Conservation (phyloP, 2,329 filamentous ascomycete genomes). For the Fusarium algeriense region DNA sequence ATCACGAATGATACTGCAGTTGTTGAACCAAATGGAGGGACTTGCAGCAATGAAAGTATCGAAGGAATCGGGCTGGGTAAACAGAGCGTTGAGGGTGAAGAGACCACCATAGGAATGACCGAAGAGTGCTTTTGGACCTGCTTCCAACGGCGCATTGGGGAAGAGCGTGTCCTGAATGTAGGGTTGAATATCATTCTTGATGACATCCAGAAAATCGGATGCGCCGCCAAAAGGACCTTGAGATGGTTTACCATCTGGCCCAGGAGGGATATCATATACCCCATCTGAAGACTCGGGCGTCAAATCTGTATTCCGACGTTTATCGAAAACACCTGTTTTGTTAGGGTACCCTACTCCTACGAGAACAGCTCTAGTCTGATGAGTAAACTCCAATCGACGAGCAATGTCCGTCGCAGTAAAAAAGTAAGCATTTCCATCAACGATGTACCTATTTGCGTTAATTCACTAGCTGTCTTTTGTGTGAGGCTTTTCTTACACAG, state of each 20-base stretch:
- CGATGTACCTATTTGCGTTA: slow-evolving; percentile 46
- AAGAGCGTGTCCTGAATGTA: slow-evolving; percentile 46
- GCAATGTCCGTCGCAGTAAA: slow-evolving; percentile 49
- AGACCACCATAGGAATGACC: slow-evolving; percentile 64
- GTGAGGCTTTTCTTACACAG: slow-evolving; percentile 43
- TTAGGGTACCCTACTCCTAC: slow-evolving; percentile 52
- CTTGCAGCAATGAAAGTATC: slow-evolving; percentile 60
- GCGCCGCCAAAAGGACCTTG: slow-evolving; percentile 54
- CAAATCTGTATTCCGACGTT: slow-evolving; percentile 47
- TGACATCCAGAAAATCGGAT: slow-evolving; percentile 58
- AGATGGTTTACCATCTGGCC: slow-evolving; percentile 37
- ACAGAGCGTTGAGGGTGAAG: slow-evolving; percentile 59
- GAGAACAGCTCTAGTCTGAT: slow-evolving; percentile 45
- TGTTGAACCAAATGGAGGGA: slow-evolving; percentile 62
- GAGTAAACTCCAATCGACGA: slow-evolving; percentile 43
- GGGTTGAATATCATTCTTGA: slow-evolving; percentile 54
- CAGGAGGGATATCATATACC: slow-evolving; percentile 37
- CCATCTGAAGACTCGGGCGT: slow-evolving; percentile 43
- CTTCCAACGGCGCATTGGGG: slow-evolving; percentile 44
- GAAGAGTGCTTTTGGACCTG: slow-evolving; percentile 58
- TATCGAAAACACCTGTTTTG: slow-evolving; percentile 45
- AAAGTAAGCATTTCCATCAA: slow-evolving; percentile 53
- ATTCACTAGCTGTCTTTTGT: neutral
- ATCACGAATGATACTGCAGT: slow-evolving; percentile 53
- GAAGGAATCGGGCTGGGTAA: slow-evolving; percentile 56